Base-by-base conservation (phyloP, 2,329 filamentous ascomycete species). In the Claviceps paspali region DNA sequence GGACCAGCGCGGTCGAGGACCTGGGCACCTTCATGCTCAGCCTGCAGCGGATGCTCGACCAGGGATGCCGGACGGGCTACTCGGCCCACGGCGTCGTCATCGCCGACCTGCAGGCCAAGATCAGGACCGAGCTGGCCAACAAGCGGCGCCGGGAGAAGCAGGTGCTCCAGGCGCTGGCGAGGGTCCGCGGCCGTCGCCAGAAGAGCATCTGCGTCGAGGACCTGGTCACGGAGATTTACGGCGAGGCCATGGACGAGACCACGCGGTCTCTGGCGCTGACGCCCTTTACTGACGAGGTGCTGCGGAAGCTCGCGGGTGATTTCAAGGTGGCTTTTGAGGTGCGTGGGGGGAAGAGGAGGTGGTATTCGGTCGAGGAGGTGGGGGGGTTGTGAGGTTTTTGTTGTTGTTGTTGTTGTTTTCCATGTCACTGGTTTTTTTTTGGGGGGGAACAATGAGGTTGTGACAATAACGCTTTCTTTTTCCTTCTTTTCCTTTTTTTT, bases 1-100 rank as follows among this genome's bases (percentile, higher is more conserved):
- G 80, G 4, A 83, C 78, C 3, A 73, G 73, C 6, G 80, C 83
- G 0, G 84, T 82, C 42, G 79, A 83, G 52, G 71, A 83, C 42
- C 62, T 84, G 3, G 60, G 59, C 0, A 54, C 59, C 0, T 86
- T 83, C 50, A 61, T 84, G 47, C 47, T 53, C 6, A 79, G 70
- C 37, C 57, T 87, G 22, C 57, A 68, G 17, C 57, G 59, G 37
- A 84, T 86, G 79, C 55, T 61, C 5, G 30, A 52, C 47, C 4
- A 68, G 65, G 6, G 60, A 63, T 35, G 75, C 66, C 15, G n/a
- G 6, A 31, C 41, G 5, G 47, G 47, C 4, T 82, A 80, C 48
- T 76, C 79, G 0, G 77, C 70, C 2, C 78, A 82, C 48, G 79
- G 79, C 0, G 63, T 63, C 0, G 63, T 76, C 6, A 68, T 82